Conservation (phyloP, 2,329 filamentous ascomycete species). For the Raffaelea deltoideospora region DNA sequence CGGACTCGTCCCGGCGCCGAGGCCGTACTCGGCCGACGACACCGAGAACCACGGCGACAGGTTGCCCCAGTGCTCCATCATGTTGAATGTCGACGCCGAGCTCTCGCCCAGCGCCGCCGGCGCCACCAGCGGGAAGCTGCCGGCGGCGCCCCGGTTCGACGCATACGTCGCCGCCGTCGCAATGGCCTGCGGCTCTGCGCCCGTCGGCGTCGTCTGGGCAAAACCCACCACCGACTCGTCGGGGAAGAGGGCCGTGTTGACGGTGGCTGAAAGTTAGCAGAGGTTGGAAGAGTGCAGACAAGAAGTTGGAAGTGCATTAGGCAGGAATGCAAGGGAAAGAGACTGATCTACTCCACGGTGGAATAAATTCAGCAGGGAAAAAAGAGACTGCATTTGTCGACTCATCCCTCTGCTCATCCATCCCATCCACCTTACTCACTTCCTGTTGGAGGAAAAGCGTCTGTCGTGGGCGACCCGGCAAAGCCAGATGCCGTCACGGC, state of each 20-base stretch:
- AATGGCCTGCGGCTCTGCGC: slow-evolving; percentile 14
- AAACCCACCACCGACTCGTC: slow-evolving; percentile 16
- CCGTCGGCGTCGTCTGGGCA: slow-evolving; percentile 12
- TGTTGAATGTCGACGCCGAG: slow-evolving; percentile 12
- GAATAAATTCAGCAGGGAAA: too few species aligned
- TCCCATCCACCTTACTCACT: too few species aligned
- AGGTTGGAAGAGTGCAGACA: neutral
- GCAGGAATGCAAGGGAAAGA: too few species aligned
- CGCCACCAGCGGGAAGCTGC: slow-evolving; percentile 16
- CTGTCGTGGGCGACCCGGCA: neutral
- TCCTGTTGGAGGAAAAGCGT: neutral
- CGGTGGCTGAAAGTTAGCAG: slow-evolving; percentile 12
- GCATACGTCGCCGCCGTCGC: slow-evolving; percentile 15
- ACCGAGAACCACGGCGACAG: slow-evolving; percentile 19
- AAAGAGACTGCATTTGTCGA: too few species aligned
- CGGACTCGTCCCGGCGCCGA: slow-evolving; percentile 16
- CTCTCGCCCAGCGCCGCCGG: slow-evolving; percentile 13
- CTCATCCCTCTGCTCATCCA: too few species aligned
- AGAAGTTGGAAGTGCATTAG: too few species aligned
- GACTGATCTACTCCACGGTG: too few species aligned
- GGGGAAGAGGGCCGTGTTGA: slow-evolving; percentile 15
- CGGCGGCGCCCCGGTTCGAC: slow-evolving; percentile 13
- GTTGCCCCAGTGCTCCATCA: slow-evolving; percentile 18
- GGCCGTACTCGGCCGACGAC: slow-evolving; percentile 16
- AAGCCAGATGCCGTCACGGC: neutral